Evolutionary conservation across 345 rosid species (phyloP).

Genomic region (Noccaea caerulescens): DNA sequence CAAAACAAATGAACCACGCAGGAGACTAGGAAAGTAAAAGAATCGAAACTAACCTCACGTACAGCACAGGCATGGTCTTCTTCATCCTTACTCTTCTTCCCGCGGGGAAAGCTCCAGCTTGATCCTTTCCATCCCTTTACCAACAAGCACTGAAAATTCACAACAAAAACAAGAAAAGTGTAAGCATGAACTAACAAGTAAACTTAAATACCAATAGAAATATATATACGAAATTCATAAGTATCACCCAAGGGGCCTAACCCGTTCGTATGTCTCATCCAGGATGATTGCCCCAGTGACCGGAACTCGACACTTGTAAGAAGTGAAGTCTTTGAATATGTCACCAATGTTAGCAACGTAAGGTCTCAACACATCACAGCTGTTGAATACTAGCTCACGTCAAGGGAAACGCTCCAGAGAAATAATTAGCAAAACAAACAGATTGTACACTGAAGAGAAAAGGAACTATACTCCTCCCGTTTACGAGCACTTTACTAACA

Average conservation of each 20-base stretch:
- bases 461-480: too few relatives aligned
- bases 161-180: conserved; percentile 15
- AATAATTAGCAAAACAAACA: background rate
- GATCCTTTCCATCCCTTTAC: conserved; percentile 99
- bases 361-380: conserved; percentile 86
- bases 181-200: conserved; percentile 21
- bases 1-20: conserved; percentile 13
- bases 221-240: background rate
- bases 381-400: conserved; percentile 73
- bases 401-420: conserved; percentile 49
- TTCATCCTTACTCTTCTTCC: conserved; percentile 99
- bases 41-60: conserved; percentile 67
- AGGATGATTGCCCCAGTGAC: conserved; percentile 96
- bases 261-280: conserved; percentile 95
- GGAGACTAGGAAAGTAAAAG: conserved; percentile 1
- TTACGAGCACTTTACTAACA: too few relatives aligned
- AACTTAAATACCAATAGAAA: background rate
- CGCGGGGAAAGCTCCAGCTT: conserved; percentile 99
- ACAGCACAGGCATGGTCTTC: conserved; percentile 98
- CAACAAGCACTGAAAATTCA: conserved; percentile 66
- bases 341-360: conserved; percentile 93
- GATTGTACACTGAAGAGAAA: background rate
- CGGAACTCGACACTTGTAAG: conserved; percentile 97
- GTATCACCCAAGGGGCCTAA: conserved; percentile 44
- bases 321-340: conserved; percentile 94